These are phyloP conservation scores for Oxytropis ochrocephala DNA, from an alignment of 306 rosid genomes.

Conservation along the genomic window DNA sequence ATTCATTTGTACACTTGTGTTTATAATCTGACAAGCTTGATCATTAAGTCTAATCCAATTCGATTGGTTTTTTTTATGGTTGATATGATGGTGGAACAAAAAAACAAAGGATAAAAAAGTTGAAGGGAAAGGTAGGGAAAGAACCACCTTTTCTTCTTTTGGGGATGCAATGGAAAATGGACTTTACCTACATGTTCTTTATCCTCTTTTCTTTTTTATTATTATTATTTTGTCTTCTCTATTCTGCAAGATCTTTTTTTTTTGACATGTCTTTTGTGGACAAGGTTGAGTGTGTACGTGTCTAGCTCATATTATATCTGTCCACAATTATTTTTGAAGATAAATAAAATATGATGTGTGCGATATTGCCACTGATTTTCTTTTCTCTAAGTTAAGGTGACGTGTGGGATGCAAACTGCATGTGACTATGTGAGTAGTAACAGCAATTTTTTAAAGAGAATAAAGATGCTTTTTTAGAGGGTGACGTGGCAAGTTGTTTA, in stretches of 20 bases:
- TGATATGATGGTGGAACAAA: background rate
- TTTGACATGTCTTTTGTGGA: slow-evolving; percentile 40
- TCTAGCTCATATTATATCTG: slow-evolving; percentile 35
- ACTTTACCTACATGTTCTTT: slow-evolving; percentile 17
- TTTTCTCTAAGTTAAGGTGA: background rate
- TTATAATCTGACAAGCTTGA: slow-evolving; percentile 61
- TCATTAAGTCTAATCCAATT: slow-evolving; percentile 43
- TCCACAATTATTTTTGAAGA: slow-evolving; percentile 25
- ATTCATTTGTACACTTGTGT: slow-evolving; percentile 48
- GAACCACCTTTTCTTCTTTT: slow-evolving; percentile 38
- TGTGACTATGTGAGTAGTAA: background rate
- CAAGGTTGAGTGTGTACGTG: slow-evolving; percentile 42
- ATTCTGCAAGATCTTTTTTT: slow-evolving; percentile 33
- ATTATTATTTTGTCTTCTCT: slow-evolving; percentile 18
- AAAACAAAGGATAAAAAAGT: background rate
- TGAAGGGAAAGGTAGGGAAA: slow-evolving; percentile 32
- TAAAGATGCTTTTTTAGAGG: slow-evolving; percentile 6
- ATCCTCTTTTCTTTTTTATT: slow-evolving; percentile 10
- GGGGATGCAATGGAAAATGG: slow-evolving; percentile 38
- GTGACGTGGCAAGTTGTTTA: slow-evolving; percentile 13
- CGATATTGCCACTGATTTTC: background rate
- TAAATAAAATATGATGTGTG: slow-evolving; percentile 14
- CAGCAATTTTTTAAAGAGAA: background rate
- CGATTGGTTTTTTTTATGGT: slow-evolving; percentile 53
- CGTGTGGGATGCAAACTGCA: slow-evolving; percentile 8